Evolutionary conservation across 208 protist species (phyloP), one percentile per base, ranked within the genome.

Genomic region (Leishmania guyanensis): DNA sequence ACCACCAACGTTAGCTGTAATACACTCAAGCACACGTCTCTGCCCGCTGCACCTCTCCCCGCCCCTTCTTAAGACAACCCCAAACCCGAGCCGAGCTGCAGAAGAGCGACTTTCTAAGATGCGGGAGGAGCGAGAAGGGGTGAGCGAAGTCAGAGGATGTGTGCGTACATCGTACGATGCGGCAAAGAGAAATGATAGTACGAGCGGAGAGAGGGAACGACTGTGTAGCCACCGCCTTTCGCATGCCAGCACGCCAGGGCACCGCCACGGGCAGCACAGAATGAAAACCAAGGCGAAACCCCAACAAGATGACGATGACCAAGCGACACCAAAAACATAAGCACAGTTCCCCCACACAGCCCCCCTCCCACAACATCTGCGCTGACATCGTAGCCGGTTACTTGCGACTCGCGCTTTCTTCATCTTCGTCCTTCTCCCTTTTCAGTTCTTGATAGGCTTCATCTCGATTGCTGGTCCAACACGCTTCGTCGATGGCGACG

Each of bases 401-500:
- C 46, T 33, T 4, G 20, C 33, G 62, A 73, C 68, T 53, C 66
- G 36, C 29, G 10, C 68, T 29, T 5, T 8, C 68, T 20, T 33
- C 39, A 68, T 16, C 53, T 20, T 56, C 17, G 10, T 58, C 29
- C 53, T 17, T 56, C 53, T 20, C 53, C 53, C 5, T 12, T 68
- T 68, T 65, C 80, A 87, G 80, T 86, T 87, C 75, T 86, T n/a
- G 53, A 85, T 86, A 17, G 66, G 71, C n/a, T 68, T 48, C 14
- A 78, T 66, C 73, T 94, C 85, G 66, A 92, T 62, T 33, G 92
- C 77, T 0, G 86, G 81, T n/a, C 83, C 89, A 16, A 93, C 86
- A 43, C 91, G 91, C 82, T 77, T 80, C 71, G 90, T 88, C 5
- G 83, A 84, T 26, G 93, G 93, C 16, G 89, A 94, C 4, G 88